These are phyloP conservation scores for Verticillium isaacii DNA, from an alignment of 2,329 filamentous ascomycete genomes.

Conservation along the genomic window DNA sequence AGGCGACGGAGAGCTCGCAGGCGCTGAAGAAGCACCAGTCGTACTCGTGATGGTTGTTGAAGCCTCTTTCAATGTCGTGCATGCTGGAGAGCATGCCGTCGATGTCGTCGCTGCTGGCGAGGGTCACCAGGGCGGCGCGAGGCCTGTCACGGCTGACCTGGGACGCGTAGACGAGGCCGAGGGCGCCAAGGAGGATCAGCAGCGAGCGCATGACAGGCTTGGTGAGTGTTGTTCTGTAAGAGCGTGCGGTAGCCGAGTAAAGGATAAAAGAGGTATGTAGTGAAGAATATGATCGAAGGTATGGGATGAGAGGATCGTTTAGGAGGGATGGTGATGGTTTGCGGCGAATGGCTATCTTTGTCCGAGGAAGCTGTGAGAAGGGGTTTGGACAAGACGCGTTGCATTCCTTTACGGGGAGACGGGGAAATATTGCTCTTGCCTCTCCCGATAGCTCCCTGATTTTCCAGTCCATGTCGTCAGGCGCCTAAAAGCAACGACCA, in stretches of 20 bases:
- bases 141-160: constrained; percentile 13
- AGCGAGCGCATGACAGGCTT: neutral
- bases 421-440: neutral
- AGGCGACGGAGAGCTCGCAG: constrained; percentile 70
- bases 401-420: neutral
- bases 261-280: neutral
- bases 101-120: constrained; percentile 70
- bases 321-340: neutral
- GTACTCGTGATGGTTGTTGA: constrained; percentile 80
- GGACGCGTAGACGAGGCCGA: neutral
- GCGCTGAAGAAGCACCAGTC: constrained; percentile 89
- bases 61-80: constrained; percentile 50
- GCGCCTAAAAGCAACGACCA: neutral
- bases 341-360: neutral
- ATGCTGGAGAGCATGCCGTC: constrained; percentile 65
- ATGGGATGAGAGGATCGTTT: neutral
- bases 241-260: neutral
- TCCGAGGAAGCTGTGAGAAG: neutral
- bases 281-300: neutral
- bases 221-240: neutral
- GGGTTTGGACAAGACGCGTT: neutral
- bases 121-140: constrained; percentile 49
- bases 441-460: neutral
- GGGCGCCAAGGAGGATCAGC: neutral
- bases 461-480: neutral